Base-by-base conservation (phyloP, 1,284 basidiomycete species). In the Polyporus tsugae region DNA sequence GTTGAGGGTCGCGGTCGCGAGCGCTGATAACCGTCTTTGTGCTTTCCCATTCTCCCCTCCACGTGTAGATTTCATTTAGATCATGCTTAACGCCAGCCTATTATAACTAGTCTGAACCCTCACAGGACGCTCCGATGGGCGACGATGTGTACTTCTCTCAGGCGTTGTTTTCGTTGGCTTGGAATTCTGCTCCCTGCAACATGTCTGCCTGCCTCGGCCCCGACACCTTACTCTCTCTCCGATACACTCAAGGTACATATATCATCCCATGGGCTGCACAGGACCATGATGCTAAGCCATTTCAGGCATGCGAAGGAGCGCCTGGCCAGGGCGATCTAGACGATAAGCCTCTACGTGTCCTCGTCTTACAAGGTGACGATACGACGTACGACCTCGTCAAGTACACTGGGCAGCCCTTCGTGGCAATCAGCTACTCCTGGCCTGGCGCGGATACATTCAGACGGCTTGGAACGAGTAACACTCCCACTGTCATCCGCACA, bases 341-440 rank as follows among this genome's bases (percentile, higher is more conserved):
- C 9, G 62, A 67, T 25, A 60, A 46, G 29, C 68, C 70, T 15
- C 22, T 72, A 19, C 65, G 70, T 7, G 58, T 69, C n/a, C 65
- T 69, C 17, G 42, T 33, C 5, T 53, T 65, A 15, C 42, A 55
- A 11, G 41, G 15, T 6, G 22, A 53, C n/a, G 62, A 62, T 6
- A 17, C 60, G 5, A n/a, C 53, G 13, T 68, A 52, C 44, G 44
- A 66, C 17, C 58, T 65, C 2, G 62, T 72, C 22, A 53, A 63
- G 9, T 72, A 63, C 38, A 38, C 11, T n/a, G 70, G 60, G 1
- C 68, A 72, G 33, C 63, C 68, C 2, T 72, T 70, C 57, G 35
- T 67, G 0, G 70, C 70, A 1, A 64, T 72, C 52, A 72, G 70
- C 62, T 72, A 72, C 49, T 66, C 68, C 55, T 72, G 68, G 70